Evolutionary conservation across 192 early-diverging fungal genomes (phyloP).

Genomic region (Coemansia sp.): DNA sequence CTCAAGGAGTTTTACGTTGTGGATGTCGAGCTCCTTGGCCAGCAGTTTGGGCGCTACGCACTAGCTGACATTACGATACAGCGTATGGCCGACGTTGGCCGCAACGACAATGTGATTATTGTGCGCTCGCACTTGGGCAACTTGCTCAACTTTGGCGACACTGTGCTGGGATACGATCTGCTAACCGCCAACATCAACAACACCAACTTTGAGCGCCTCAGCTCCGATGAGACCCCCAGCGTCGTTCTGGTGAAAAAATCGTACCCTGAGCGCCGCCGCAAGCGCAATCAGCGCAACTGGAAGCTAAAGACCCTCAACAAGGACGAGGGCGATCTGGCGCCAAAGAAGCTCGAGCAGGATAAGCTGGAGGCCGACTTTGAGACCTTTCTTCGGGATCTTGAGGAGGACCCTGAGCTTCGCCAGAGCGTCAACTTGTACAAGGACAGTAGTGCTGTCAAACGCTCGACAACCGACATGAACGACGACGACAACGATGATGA

Average conservation of each 20-base stretch:
- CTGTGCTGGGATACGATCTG: slow-evolving; percentile 88
- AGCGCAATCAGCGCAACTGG: slow-evolving; percentile 85
- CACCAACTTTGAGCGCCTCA: slow-evolving; percentile 69
- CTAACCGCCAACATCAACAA: slow-evolving; percentile 89
- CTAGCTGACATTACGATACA: slow-evolving; percentile 89
- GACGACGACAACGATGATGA: slow-evolving; percentile 53
- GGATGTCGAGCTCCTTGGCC: slow-evolving; percentile 83
- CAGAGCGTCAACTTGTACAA: slow-evolving; percentile 95
- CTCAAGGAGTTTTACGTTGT: slow-evolving; percentile 93
- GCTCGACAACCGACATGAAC: slow-evolving; percentile 28
- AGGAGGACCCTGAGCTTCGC: slow-evolving; percentile 96
- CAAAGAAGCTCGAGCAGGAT: slow-evolving; percentile 73
- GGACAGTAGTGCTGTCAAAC: slow-evolving; percentile 10
- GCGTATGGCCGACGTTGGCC: slow-evolving; percentile 70
- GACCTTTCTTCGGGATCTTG: slow-evolving; percentile 94
- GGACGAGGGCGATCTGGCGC: slow-evolving; percentile 81
- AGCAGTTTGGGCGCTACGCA: slow-evolving; percentile 68
- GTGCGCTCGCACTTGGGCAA: slow-evolving; percentile 90
- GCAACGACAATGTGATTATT: slow-evolving; percentile 82
- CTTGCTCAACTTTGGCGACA: slow-evolving; percentile 88
- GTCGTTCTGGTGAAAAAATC: slow-evolving; percentile 90
- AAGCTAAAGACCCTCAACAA: slow-evolving; percentile 83
- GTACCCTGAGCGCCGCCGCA: slow-evolving; percentile 85
- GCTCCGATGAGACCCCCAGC: slow-evolving; percentile 71
- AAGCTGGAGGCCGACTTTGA: slow-evolving; percentile 88